Conservation (phyloP, 164 flowering plant species). For the Aristolochia californica region DNA sequence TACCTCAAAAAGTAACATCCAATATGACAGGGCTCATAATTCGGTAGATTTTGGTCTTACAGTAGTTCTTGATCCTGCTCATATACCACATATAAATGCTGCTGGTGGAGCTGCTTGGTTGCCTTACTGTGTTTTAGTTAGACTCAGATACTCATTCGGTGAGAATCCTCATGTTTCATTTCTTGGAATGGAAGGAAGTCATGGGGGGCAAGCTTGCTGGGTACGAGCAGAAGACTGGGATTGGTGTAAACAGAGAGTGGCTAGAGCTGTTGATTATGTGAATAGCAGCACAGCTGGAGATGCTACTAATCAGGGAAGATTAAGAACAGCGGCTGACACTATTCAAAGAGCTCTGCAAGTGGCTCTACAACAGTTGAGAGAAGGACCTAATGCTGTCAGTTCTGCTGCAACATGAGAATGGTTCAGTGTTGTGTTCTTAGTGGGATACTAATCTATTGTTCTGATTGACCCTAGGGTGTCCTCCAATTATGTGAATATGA, state of each 20-base stretch:
- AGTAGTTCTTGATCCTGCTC: slow-evolving; percentile 84
- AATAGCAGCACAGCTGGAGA: slow-evolving; percentile 23
- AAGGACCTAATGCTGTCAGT: slow-evolving; percentile 30
- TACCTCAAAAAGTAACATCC: slow-evolving; percentile 78
- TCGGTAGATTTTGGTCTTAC: slow-evolving; percentile 88
- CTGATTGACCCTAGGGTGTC: no score
- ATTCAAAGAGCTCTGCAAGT: slow-evolving; percentile 58
- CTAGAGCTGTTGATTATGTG: slow-evolving; percentile 48
- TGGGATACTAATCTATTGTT: no score
- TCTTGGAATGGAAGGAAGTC: slow-evolving; percentile 93
- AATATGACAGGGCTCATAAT: slow-evolving; percentile 68
- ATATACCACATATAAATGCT: slow-evolving; percentile 79
- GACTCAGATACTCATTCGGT: slow-evolving; percentile 77
- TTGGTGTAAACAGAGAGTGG: slow-evolving; percentile 72
- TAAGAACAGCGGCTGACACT: slow-evolving; percentile 69
- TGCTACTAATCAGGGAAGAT: slow-evolving; percentile 63
- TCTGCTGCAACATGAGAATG: slow-evolving; percentile 33
- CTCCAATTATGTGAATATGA: no score
- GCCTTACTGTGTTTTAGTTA: slow-evolving; percentile 91
- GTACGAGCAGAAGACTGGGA: slow-evolving; percentile 77
- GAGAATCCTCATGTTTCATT: slow-evolving; percentile 61
- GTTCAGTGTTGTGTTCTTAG: neutral
- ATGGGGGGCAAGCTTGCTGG: slow-evolving; percentile 97
- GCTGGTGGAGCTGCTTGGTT: slow-evolving; percentile 99
- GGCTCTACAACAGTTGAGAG: slow-evolving; percentile 64